Conservation (phyloP, 176 grass and related monocot species). For the Aegilops tauschii region DNA sequence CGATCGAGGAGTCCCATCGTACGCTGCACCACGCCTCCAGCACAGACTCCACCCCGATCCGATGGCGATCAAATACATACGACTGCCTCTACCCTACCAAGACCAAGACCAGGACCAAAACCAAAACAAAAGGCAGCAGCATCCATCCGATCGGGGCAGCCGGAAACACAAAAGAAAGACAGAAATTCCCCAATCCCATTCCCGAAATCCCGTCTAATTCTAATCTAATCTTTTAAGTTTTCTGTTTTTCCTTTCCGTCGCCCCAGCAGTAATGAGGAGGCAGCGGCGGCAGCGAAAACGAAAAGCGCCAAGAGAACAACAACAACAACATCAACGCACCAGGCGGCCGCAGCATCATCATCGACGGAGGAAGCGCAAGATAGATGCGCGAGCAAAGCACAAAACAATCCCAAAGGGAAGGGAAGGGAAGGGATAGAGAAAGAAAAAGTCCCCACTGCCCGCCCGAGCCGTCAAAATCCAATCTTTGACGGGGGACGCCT, state of each 20-base stretch:
- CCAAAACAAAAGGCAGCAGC: not conserved
- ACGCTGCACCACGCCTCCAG: not conserved
- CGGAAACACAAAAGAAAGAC: conserved; percentile 20
- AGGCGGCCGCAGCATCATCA: conserved; percentile 27
- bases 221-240: conserved; percentile 30
- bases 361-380: not conserved
- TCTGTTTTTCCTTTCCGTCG: not conserved
- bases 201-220: conserved; percentile 25
- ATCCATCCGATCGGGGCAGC: conserved; percentile 24
- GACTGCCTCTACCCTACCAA: not conserved
- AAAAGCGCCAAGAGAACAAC: conserved; percentile 54
- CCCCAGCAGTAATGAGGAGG: conserved; percentile 40
- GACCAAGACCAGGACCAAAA: not conserved
- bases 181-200: conserved; percentile 29
- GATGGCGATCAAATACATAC: not conserved
- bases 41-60: not conserved
- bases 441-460: conserved; percentile 10
- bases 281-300: conserved; percentile 37
- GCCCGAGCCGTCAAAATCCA: conserved; percentile 45
- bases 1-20: no score
- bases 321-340: conserved; percentile 28
- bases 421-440: not conserved
- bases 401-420: conserved; percentile 3
- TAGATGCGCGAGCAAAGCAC: conserved; percentile 6
- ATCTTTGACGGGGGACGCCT: conserved; percentile 39